phyloP scores from a whole-genome alignment of 1,284 basidiomycete species.

The Sporisorium graminicola region DNA sequence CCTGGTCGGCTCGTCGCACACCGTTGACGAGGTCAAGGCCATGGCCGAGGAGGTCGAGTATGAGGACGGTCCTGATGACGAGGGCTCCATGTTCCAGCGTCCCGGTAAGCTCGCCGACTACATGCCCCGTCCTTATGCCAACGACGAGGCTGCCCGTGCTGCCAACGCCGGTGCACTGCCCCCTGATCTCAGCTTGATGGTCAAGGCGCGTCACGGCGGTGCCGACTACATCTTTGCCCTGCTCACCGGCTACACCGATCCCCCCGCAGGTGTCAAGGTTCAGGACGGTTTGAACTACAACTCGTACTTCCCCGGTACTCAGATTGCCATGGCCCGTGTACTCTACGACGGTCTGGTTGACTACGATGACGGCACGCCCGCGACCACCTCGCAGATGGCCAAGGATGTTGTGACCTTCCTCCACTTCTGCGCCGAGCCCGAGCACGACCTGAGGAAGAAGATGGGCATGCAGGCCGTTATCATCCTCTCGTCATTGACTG shows the following conservation, averaged over 20 bases:
- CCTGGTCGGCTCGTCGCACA: slow-evolving; percentile 97
- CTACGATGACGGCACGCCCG: slow-evolving; percentile 80
- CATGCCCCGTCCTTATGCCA: slow-evolving; percentile 94
- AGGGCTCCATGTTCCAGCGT: slow-evolving; percentile 98
- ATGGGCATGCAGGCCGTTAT: slow-evolving; percentile 77
- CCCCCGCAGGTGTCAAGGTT: slow-evolving; percentile 94
- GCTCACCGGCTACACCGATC: slow-evolving; percentile 95
- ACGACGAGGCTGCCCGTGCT: slow-evolving; percentile 96
- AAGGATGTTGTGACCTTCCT: slow-evolving; percentile 98
- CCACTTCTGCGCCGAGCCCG: slow-evolving; percentile 81
- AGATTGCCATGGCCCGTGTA: slow-evolving; percentile 97
- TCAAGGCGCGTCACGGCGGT: slow-evolving; percentile 97
- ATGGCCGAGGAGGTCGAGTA: slow-evolving; percentile 96
- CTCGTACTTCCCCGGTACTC: slow-evolving; percentile 72
- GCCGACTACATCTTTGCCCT: slow-evolving; percentile 97
- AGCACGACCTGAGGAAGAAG: slow-evolving; percentile 98
- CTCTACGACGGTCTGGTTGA: slow-evolving; percentile 81
- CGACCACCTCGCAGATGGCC: slow-evolving; percentile 98
- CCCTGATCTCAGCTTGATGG: slow-evolving; percentile 95
- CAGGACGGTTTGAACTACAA: slow-evolving; percentile 75
- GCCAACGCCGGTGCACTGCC: slow-evolving; percentile 94
- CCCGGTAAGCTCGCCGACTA: slow-evolving; percentile 98
- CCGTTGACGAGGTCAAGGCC: slow-evolving; percentile 87
- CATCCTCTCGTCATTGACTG: slow-evolving; percentile 59
- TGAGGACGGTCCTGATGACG: slow-evolving; percentile 92